Conservation (phyloP, 345 rosid species). For the Triadica sebifera region DNA sequence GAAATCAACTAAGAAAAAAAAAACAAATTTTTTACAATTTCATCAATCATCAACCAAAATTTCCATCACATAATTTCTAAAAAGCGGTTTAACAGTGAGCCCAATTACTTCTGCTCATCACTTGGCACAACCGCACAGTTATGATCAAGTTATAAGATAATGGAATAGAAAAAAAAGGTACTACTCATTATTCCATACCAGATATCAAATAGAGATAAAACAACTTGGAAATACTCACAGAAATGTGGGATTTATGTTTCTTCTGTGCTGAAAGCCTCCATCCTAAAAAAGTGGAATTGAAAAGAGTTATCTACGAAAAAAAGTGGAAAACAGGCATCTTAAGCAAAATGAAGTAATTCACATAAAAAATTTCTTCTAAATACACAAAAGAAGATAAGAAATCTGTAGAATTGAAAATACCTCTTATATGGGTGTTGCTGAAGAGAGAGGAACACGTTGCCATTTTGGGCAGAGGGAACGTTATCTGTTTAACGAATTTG, state of each 20-base stretch:
- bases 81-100: no score
- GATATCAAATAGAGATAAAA: not conserved
- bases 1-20: not conserved
- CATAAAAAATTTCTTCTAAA: not conserved
- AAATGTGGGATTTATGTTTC: conserved; percentile 3
- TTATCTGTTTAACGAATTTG: not conserved
- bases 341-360: not conserved
- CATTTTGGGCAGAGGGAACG: not conserved
- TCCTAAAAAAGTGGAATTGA: not conserved
- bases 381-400: no score
- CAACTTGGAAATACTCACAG: conserved; percentile 2
- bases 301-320: not conserved
- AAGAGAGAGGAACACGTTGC: not conserved
- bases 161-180: not conserved
- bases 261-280: conserved; percentile 1
- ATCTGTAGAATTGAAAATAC: not conserved
- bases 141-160: not conserved
- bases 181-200: no score
- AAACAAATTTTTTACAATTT: no score
- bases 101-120: not conserved
- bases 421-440: not conserved
- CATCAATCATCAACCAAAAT: no score
- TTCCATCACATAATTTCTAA: no score
- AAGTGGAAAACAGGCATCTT: not conserved
- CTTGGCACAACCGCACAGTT: not conserved